Conservation (phyloP, 805 yeast species). For the Saccharomycopsis microspora region DNA sequence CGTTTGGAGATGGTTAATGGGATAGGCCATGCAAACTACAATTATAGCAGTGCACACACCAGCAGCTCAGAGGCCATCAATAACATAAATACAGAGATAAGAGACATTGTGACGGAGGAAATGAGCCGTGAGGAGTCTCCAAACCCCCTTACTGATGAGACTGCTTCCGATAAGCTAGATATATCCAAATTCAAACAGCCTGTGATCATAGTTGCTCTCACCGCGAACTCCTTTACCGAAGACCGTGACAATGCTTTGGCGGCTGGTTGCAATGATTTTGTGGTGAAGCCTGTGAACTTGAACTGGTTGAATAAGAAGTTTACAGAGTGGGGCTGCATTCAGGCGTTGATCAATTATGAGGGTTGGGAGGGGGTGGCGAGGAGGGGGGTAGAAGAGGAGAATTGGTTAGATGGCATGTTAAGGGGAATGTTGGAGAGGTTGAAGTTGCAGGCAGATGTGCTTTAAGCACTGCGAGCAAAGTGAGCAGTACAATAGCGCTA, state of each 20-base stretch:
- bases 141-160: constrained; percentile 18
- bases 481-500: no score
- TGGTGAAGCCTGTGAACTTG: constrained; percentile 91
- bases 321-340: constrained; percentile 99
- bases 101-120: constrained; percentile 14
- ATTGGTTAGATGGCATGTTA: no score
- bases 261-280: constrained; percentile 95
- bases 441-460: no score
- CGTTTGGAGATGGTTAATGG: constrained; percentile 69
- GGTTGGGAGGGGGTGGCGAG: constrained; percentile 60
- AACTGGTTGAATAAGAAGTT: constrained; percentile 91
- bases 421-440: no score
- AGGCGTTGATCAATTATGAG: constrained; percentile 89
- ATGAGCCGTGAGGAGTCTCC: constrained; percentile 17
- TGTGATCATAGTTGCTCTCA: constrained; percentile 93
- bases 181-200: constrained; percentile 70
- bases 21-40: constrained; percentile 39
- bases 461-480: no score
- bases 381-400: constrained; percentile 18
- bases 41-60: not conserved
- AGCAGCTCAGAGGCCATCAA: not conserved
- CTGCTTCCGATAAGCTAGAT: constrained; percentile 41
- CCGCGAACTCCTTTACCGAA: constrained; percentile 79
- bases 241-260: constrained; percentile 87
- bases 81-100: not conserved